These are phyloP conservation scores for Populus alba DNA, from an alignment of 345 rosid species.

Conservation along the genomic window DNA sequence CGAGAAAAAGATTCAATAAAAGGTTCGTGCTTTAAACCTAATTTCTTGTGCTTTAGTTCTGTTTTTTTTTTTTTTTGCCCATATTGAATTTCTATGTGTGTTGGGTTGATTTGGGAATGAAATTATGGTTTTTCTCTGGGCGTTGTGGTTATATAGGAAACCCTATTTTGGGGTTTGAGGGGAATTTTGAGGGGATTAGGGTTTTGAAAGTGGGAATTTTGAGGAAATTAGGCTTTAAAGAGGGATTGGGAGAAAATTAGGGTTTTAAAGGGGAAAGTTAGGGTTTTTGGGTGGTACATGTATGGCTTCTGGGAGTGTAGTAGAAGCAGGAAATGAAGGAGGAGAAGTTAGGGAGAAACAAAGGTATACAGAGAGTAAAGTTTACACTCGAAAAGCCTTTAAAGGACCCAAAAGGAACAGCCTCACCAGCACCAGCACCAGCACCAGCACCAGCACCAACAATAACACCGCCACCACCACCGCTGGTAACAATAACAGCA, in stretches of 20 bases:
- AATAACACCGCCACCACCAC: not conserved
- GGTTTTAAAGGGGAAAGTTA: conserved; percentile 28
- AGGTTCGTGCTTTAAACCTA: not conserved
- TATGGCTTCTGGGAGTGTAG: conserved; percentile 92
- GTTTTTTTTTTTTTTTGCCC: not conserved
- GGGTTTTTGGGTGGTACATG: conserved; percentile 52
- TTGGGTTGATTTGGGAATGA: not conserved
- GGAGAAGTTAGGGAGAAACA: conserved; percentile 52
- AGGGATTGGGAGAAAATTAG: conserved; percentile 11
- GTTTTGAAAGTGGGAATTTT: not conserved
- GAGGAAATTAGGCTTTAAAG: not conserved
- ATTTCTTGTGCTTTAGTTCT: not conserved
- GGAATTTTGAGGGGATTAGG: not conserved
- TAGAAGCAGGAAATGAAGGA: conserved; percentile 54
- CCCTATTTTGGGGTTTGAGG: not conserved
- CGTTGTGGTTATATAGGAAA: not conserved
- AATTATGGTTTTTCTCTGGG: not conserved
- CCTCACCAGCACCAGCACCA: conserved; percentile 5
- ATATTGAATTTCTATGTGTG: not conserved
- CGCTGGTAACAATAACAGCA: not conserved
- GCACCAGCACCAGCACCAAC: not conserved
- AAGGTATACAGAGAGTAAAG: conserved; percentile 56
- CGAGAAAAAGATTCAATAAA: conserved; percentile 4
- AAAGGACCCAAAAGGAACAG: conserved; percentile 44
- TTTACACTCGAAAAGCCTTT: conserved; percentile 74